Evolutionary conservation across 768 basidiomycete species (phyloP), one percentile per base, ranked within the genome.

Genomic region (Tubosaeta sp.): DNA sequence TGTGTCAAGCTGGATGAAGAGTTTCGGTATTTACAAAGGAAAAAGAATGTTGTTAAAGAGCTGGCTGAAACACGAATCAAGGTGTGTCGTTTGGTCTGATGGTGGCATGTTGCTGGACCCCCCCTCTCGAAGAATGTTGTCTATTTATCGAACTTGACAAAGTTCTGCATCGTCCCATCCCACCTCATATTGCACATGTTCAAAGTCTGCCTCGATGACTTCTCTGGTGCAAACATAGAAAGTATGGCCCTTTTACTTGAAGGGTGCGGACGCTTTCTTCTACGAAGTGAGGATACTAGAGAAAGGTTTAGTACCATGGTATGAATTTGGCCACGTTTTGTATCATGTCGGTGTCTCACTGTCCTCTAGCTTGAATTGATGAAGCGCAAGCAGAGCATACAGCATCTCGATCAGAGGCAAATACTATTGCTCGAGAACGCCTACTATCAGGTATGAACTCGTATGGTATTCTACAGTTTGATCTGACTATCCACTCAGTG

Each of bases 171-270:
- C 19, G 90, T 97, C 8, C 94, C 92, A 25, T 73, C 86, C 4
- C 94, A 98, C 66, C 76, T 95, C 49, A 92, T 98, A 60, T 73
- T 99, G 42, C 94, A 98, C 66, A 87, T 92, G 60, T 89, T 95
- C 76, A 98, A 98, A 80, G 93, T 95, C 45, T 95, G 91, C 69
- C 73, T 98, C 60, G 95, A 97, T 64, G 95, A 97, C 65, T 92
- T 99, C 61, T 85, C 86, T 2, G 90, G 89, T 2, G 83, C 84
- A 18, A 99, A 98, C 61, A 80, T 99, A 31, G 96, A 98, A 65
- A 97, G 92, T 60, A 77, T 96, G 16, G 90, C 95, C 13, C 77
- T 94, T 51, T 73, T 98, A 11, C 72, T 99, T 48, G 96, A 99
- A 68, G 89, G 87, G 0, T 98, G 96, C 63, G 96, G 96, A 3